These are phyloP conservation scores for Phialemoniopsis sp. DNA, from an alignment of 2,329 filamentous ascomycete genomes.

Conservation along the genomic window DNA sequence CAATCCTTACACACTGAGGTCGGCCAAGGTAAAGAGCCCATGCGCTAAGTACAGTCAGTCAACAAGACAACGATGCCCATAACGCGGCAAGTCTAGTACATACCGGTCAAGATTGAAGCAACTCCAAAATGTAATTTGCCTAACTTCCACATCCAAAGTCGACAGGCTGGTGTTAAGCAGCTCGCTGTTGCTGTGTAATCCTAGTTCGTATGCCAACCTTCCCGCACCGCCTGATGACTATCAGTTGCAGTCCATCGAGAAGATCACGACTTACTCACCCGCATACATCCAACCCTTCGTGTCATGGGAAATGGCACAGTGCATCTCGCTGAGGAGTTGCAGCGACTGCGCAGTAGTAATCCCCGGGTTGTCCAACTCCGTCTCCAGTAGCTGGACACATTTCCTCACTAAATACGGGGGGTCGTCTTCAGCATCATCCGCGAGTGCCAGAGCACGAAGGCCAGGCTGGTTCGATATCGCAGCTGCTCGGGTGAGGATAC, in stretches of 20 bases:
- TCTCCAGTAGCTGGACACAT: neutral
- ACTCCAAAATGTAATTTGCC: constrained; percentile 1
- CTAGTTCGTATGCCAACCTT: constrained; percentile 1
- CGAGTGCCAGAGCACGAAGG: no score
- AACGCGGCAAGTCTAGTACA: no score
- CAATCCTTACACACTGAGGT: constrained; percentile 3
- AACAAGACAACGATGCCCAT: no score
- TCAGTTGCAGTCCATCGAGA: no score
- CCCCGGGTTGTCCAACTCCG: constrained; percentile 1
- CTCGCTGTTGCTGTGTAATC: neutral
- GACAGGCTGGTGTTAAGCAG: neutral
- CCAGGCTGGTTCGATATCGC: no score
- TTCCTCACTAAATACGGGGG: neutral
- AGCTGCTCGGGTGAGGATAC: no score
- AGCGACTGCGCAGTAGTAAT: constrained; percentile 2
- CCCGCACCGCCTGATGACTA: constrained; percentile 1
- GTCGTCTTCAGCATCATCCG: neutral
- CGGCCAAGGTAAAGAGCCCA: constrained; percentile 6
- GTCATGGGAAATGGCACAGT: constrained; percentile 3
- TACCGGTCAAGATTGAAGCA: constrained; percentile 1
- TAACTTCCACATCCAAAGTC: neutral
- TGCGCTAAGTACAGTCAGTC: no score
- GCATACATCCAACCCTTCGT: constrained; percentile 4
- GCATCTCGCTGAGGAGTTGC: constrained; percentile 3
- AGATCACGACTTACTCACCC: no score